Conservation (phyloP, 1,284 basidiomycete genomes). For the Heliocybe sulcata region DNA sequence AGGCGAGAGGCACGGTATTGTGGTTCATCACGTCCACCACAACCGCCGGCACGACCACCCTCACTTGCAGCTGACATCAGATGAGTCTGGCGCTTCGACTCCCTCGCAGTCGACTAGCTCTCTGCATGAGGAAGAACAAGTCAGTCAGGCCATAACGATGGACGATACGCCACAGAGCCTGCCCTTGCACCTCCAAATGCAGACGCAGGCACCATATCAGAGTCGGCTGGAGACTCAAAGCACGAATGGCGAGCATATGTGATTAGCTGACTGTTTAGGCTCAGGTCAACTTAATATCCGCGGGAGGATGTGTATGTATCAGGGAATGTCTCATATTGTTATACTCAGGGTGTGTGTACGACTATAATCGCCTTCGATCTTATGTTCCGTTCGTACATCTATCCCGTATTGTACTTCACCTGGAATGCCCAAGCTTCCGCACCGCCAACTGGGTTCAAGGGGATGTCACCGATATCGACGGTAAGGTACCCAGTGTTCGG, state of each 20-base stretch:
- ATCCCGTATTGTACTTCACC: neutral
- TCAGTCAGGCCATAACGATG: neutral
- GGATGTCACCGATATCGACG: neutral
- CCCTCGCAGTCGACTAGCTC: neutral
- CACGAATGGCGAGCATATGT: neutral
- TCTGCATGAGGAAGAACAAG: neutral
- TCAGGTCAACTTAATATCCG: neutral
- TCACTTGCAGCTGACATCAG: neutral
- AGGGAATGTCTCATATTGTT: neutral
- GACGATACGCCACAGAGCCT: neutral
- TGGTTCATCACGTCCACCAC: neutral
- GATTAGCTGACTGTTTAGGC: neutral
- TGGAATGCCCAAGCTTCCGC: constrained; percentile 4
- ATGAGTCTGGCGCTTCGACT: neutral
- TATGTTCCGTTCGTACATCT: neutral
- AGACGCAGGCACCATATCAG: constrained; percentile 2
- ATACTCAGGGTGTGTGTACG: neutral
- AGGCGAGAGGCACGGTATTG: neutral
- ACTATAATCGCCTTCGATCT: neutral
- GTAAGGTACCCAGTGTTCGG: neutral
- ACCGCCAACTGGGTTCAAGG: neutral
- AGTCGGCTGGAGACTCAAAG: neutral
- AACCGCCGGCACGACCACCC: neutral
- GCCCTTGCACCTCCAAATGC: neutral
- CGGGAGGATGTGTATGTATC: neutral